These are phyloP conservation scores for Trypanosoma theileri DNA, from an alignment of 208 protist species.

Conservation along the genomic window DNA sequence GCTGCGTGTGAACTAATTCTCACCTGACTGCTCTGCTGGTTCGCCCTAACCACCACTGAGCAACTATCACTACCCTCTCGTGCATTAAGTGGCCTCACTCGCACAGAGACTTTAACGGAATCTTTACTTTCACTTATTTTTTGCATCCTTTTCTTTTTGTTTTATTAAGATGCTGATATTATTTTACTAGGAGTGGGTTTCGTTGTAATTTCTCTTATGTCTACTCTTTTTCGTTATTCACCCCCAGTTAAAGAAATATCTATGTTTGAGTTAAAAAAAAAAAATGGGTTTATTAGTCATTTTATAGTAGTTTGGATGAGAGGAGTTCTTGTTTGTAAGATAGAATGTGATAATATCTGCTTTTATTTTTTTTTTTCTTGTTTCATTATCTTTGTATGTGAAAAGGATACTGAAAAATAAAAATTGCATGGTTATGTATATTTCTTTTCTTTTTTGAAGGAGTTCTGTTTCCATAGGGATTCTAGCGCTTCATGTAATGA, in stretches of 20 bases:
- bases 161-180: not conserved
- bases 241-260: not conserved
- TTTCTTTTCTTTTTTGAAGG: not conserved
- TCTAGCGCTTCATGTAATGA: not conserved
- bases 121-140: constrained; percentile 9
- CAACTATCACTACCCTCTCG: constrained; percentile 32
- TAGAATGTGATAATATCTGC: not conserved
- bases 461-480: not conserved
- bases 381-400: not conserved
- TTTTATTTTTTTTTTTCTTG: not conserved
- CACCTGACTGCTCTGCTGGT: constrained; percentile 26
- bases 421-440: not conserved
- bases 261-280: not conserved
- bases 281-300: not conserved
- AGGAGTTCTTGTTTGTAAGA: not conserved
- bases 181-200: too few species aligned
- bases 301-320: not conserved
- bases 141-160: not conserved
- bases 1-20: constrained; percentile 10
- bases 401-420: not conserved
- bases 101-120: constrained; percentile 54
- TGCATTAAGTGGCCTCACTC: constrained; percentile 54
- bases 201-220: too few species aligned
- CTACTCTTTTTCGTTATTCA: not conserved
- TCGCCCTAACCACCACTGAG: constrained; percentile 13